phyloP scores from a whole-genome alignment of 192 early-diverging fungal genomes.

The Dissophora ornata region DNA sequence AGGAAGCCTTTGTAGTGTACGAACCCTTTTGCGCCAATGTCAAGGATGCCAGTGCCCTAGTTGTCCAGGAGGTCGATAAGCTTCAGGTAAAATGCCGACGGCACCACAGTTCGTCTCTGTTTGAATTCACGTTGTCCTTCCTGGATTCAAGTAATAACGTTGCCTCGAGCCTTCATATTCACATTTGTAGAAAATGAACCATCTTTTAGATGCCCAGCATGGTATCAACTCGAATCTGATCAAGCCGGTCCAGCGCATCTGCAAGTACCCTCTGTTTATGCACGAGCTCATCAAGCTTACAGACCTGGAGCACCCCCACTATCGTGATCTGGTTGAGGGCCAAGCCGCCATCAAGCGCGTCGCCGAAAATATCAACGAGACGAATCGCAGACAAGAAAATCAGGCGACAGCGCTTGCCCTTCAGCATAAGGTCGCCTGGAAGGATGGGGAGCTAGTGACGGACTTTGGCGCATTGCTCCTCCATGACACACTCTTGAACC shows the following conservation, averaged over 20 bases:
- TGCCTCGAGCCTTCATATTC: too few relatives aligned
- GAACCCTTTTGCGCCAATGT: conserved; percentile 95
- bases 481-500: conserved; percentile 88
- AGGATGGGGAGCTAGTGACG: conserved; percentile 84
- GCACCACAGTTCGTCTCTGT: too few relatives aligned
- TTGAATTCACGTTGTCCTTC: too few relatives aligned
- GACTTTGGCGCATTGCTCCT: conserved; percentile 87
- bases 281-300: conserved; percentile 75
- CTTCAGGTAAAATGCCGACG: conserved; percentile 59
- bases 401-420: conserved; percentile 79
- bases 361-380: conserved; percentile 91
- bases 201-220: conserved; percentile 84
- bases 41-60: conserved; percentile 75
- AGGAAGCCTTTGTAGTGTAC: conserved; percentile 86
- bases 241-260: conserved; percentile 97
- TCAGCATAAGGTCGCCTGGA: conserved; percentile 87
- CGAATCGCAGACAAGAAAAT: conserved; percentile 90
- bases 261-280: conserved; percentile 97
- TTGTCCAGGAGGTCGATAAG: conserved; percentile 67
- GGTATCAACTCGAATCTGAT: conserved; percentile 93
- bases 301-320: conserved; percentile 58
- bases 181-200: conserved; percentile 59
- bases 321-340: conserved; percentile 76
- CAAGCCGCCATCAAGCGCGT: conserved; percentile 84
- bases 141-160: too few relatives aligned